phyloP scores from a whole-genome alignment of 257 asterid species.

The Sherardia arvensis region DNA sequence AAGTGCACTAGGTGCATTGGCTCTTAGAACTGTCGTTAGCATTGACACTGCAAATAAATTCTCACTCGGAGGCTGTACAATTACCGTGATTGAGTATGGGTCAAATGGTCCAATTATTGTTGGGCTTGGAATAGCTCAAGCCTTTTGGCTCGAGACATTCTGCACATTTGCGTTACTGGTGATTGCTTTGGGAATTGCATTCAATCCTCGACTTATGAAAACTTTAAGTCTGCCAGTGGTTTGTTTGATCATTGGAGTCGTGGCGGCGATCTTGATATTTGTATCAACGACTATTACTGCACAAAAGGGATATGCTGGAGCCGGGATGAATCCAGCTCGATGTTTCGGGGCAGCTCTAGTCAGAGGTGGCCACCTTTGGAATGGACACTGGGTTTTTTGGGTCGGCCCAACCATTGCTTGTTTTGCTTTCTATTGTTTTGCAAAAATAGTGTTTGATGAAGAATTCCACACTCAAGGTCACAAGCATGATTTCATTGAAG shows the following conservation, averaged over 20 bases:
- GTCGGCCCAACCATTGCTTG: background rate
- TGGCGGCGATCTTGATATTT: background rate
- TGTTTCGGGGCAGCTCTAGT: background rate
- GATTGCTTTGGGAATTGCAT: background rate
- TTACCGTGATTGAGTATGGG: background rate
- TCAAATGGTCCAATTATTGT: background rate
- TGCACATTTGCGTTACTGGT: background rate
- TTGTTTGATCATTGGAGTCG: background rate
- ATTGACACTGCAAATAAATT: background rate
- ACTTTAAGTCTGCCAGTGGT: background rate
- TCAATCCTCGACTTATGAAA: background rate
- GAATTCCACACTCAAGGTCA: background rate
- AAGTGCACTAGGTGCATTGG: background rate
- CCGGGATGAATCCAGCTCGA: background rate
- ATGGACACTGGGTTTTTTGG: slow-evolving; percentile 4
- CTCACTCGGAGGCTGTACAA: background rate
- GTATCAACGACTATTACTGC: background rate
- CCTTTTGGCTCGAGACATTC: slow-evolving; percentile 3
- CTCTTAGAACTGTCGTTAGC: background rate
- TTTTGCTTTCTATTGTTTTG: background rate
- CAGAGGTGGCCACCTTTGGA: background rate
- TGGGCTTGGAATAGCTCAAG: background rate
- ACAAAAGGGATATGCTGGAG: background rate
- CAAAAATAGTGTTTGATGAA: background rate
- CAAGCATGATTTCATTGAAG: slow-evolving; percentile 15